These are phyloP conservation scores for Aspergillus costaricaensis DNA, from an alignment of 2,329 filamentous ascomycete species.

Conservation along the genomic window DNA sequence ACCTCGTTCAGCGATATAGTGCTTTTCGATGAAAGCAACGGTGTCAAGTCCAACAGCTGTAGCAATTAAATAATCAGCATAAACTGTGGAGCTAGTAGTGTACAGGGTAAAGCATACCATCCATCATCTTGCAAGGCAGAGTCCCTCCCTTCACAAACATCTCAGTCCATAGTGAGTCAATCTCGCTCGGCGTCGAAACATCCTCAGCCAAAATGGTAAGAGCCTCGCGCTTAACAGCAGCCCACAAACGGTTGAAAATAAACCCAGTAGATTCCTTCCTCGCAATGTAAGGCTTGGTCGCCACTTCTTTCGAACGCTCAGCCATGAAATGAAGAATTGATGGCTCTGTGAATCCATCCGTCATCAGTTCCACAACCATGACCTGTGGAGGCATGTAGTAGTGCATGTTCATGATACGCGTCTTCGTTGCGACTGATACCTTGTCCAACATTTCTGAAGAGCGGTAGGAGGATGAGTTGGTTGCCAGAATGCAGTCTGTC, in stretches of 20 bases:
- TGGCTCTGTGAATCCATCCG: slow-evolving; percentile 46
- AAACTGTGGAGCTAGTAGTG: too few relatives aligned
- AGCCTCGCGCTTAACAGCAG: slow-evolving; percentile 57
- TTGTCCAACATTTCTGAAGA: slow-evolving; percentile 50
- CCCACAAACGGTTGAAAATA: slow-evolving; percentile 60
- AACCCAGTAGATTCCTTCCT: slow-evolving; percentile 55
- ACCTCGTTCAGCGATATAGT: slow-evolving; percentile 55
- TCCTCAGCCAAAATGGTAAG: slow-evolving; percentile 54
- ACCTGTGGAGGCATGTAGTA: slow-evolving; percentile 53
- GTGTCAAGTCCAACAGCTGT: slow-evolving; percentile 54
- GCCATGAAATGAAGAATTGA: slow-evolving; percentile 51
- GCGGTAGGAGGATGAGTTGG: slow-evolving; percentile 58
- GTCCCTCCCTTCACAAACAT: slow-evolving; percentile 36
- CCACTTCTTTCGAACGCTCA: slow-evolving; percentile 43
- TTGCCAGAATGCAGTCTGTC: slow-evolving; percentile 52
- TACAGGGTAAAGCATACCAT: slow-evolving; percentile 25
- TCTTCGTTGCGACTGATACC: slow-evolving; percentile 40
- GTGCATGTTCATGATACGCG: slow-evolving; percentile 53
- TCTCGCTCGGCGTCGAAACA: slow-evolving; percentile 51
- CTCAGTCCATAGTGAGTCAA: slow-evolving; percentile 52
- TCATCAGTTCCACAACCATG: slow-evolving; percentile 58
- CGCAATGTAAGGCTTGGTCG: slow-evolving; percentile 47
- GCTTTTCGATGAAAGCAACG: slow-evolving; percentile 55
- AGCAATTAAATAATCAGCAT: too few relatives aligned
- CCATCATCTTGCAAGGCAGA: slow-evolving; percentile 49